Conservation (phyloP, 306 rosid species). For the Trifolium repens region DNA sequence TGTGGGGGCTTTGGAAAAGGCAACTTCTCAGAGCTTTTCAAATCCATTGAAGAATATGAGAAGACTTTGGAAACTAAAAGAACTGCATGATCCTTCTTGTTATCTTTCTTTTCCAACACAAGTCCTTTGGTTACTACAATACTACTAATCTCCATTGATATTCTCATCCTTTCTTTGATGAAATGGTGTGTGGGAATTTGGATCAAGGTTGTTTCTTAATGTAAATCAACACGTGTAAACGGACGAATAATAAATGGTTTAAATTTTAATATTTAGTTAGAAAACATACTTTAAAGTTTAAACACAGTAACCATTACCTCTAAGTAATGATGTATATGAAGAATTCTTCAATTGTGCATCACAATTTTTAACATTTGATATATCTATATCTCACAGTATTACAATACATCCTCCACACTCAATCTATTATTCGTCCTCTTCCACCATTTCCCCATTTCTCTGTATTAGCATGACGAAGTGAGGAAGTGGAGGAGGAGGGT, state of each 20-base stretch:
- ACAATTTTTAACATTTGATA: too few relatives aligned
- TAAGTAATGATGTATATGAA: too few relatives aligned
- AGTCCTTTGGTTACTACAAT: not conserved
- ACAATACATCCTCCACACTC: too few relatives aligned
- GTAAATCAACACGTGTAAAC: not conserved
- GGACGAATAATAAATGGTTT: not conserved
- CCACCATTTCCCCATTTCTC: too few relatives aligned
- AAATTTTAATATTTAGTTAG: not conserved
- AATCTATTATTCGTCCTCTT: too few relatives aligned
- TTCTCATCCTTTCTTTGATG: conserved; percentile 2
- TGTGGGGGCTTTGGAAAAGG: conserved; percentile 99
- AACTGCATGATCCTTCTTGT: conserved; percentile 18
- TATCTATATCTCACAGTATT: too few relatives aligned
- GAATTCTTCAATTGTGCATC: not conserved
- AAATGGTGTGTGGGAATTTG: not conserved
- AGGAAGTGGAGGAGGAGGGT: too few relatives aligned
- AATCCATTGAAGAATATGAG: conserved; percentile 93
- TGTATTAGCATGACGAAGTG: too few relatives aligned
- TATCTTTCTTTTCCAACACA: not conserved
- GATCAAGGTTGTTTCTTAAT: not conserved
- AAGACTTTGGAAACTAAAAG: conserved; percentile 73
- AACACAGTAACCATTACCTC: not conserved
- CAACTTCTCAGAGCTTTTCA: conserved; percentile 95
- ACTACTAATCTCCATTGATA: not conserved
- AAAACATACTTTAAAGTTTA: not conserved